phyloP scores from a whole-genome alignment of 1,284 basidiomycete genomes.

The Wallemia mellicola region DNA sequence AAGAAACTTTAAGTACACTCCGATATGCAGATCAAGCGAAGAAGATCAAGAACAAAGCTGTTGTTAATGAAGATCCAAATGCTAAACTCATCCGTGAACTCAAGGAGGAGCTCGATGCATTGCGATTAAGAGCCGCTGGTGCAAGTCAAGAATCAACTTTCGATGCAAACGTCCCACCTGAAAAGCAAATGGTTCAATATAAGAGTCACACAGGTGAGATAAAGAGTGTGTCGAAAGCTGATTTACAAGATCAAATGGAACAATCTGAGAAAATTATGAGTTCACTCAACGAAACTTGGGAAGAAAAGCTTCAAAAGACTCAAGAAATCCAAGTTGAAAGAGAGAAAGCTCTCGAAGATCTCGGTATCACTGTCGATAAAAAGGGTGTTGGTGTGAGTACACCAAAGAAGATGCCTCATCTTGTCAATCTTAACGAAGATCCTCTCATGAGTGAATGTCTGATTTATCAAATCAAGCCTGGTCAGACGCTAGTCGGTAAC shows the following conservation, averaged over 20 bases:
- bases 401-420: conserved; percentile 94
- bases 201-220: conserved; percentile 74
- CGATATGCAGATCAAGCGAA: conserved; percentile 95
- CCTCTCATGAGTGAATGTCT: conserved; percentile 20
- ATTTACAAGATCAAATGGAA: conserved; percentile 86
- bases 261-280: conserved; percentile 91
- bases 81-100: conserved; percentile 92
- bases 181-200: conserved; percentile 86
- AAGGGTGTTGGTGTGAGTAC: conserved; percentile 68
- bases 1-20: conserved; percentile 79
- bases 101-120: conserved; percentile 68
- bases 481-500: conserved; percentile 55
- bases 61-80: conserved; percentile 97
- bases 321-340: conserved; percentile 85
- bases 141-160: conserved; percentile 33
- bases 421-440: conserved; percentile 45
- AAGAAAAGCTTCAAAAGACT: conserved; percentile 48
- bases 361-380: conserved; percentile 92
- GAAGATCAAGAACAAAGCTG: conserved; percentile 98
- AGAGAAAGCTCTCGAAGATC: conserved; percentile 83
- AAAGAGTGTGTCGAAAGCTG: conserved; percentile 85
- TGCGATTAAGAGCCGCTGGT: conserved; percentile 11
- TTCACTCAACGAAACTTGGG: conserved; percentile 88
- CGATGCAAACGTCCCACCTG: conserved; percentile 64
- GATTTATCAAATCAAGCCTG: conserved; percentile 33